Conservation (phyloP, 2,329 filamentous ascomycete genomes). For the Aspergillus ruber region DNA sequence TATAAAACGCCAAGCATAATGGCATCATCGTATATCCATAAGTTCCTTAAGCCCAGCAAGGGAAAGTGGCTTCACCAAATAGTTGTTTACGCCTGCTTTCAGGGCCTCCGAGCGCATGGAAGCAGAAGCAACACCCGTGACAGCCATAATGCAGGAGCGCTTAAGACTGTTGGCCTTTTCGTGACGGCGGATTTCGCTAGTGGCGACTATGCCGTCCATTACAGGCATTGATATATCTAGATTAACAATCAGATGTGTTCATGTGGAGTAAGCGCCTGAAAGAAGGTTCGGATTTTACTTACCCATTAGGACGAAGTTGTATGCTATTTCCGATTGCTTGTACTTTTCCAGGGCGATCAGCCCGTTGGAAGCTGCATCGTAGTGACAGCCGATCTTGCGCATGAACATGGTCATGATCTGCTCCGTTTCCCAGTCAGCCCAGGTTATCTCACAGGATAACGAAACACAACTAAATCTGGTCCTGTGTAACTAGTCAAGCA, state of each 20-base stretch:
- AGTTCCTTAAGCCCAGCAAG: slow-evolving; percentile 24
- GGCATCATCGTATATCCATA: slow-evolving; percentile 14
- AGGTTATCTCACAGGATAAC: background rate
- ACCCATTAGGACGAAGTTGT: slow-evolving; percentile 33
- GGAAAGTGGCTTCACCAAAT: slow-evolving; percentile 27
- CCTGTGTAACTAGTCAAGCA: too few species aligned
- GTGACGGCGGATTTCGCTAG: slow-evolving; percentile 33
- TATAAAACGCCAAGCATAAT: background rate
- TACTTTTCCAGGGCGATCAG: slow-evolving; percentile 33
- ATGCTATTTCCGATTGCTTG: slow-evolving; percentile 17
- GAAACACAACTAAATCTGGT: background rate
- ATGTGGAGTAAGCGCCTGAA: background rate
- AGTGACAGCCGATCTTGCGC: slow-evolving; percentile 29
- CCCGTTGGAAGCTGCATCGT: slow-evolving; percentile 35
- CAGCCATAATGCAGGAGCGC: slow-evolving; percentile 23
- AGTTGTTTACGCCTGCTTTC: slow-evolving; percentile 24
- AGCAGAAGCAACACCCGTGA: slow-evolving; percentile 27
- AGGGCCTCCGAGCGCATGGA: slow-evolving; percentile 25
- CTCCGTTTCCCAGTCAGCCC: background rate
- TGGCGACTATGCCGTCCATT: slow-evolving; percentile 40
- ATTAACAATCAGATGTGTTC: slow-evolving; percentile 10
- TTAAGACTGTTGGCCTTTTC: slow-evolving; percentile 21
- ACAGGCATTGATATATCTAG: slow-evolving; percentile 41
- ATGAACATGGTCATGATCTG: slow-evolving; percentile 35
- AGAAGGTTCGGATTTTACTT: slow-evolving; percentile 1